phyloP scores from a whole-genome alignment of 805 yeast genomes.

The Candida nitratophila region DNA sequence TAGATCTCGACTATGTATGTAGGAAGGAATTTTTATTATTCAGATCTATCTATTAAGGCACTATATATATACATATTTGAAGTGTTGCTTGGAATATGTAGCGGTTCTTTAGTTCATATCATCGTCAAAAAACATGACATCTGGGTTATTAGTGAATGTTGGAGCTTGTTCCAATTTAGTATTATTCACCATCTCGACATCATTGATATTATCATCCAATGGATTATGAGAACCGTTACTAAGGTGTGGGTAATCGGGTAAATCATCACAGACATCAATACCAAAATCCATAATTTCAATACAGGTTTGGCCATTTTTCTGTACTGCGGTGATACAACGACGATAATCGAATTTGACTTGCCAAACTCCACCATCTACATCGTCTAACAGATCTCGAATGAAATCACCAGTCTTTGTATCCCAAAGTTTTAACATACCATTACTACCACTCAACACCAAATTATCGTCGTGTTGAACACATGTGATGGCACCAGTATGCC shows the following conservation, averaged over 20 bases:
- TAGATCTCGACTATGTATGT: too few relatives aligned
- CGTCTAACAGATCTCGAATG: conserved; percentile 65
- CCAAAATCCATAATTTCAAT: conserved; percentile 85
- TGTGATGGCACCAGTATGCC: conserved; percentile 83
- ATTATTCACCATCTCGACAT: neutral
- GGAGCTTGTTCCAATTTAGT: neutral
- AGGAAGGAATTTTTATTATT: too few relatives aligned
- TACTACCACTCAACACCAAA: conserved; percentile 83
- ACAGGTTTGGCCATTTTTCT: conserved; percentile 55
- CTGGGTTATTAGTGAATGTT: too few relatives aligned
- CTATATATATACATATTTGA: too few relatives aligned
- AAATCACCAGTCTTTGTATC: conserved; percentile 71
- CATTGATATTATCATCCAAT: neutral
- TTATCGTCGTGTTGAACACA: conserved; percentile 88
- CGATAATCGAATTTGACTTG: conserved; percentile 83
- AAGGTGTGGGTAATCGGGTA: conserved; percentile 2
- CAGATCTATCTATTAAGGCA: too few relatives aligned
- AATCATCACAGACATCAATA: conserved; percentile 12
- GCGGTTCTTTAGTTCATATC: too few relatives aligned
- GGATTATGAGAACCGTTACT: too few relatives aligned
- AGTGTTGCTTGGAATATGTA: too few relatives aligned
- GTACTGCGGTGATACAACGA: conserved; percentile 88
- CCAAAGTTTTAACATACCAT: conserved; percentile 82
- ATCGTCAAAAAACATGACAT: too few relatives aligned
- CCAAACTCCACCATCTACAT: conserved; percentile 86